Conservation (phyloP, 257 asterid genomes). For the Scutellaria baicalensis region DNA sequence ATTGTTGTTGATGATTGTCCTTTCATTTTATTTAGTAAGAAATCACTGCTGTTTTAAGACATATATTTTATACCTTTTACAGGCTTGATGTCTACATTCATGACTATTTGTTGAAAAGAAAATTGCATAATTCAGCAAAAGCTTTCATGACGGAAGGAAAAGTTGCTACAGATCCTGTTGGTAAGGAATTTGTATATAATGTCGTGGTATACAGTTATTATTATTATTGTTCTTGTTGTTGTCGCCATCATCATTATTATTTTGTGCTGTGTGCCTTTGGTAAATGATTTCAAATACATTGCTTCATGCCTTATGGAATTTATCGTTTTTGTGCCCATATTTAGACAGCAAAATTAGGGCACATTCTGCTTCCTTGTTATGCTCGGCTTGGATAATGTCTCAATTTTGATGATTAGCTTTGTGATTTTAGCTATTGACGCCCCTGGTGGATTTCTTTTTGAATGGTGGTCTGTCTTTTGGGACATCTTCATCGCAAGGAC, state of each 20-base stretch:
- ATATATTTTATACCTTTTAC: slow-evolving; percentile 9
- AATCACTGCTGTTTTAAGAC: slow-evolving; percentile 1
- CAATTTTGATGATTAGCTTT: not conserved
- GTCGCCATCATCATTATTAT: too few species aligned
- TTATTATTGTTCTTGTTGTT: too few species aligned
- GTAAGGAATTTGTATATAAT: slow-evolving; percentile 32
- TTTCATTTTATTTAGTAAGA: not conserved
- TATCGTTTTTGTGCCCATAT: not conserved
- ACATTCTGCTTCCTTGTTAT: not conserved
- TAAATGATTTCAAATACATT: slow-evolving; percentile 18
- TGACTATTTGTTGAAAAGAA: slow-evolving; percentile 85
- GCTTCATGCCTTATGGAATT: not conserved
- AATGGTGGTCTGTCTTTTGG: slow-evolving; percentile 99
- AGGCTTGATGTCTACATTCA: slow-evolving; percentile 99
- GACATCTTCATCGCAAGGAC: slow-evolving; percentile 98
- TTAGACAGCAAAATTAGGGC: not conserved
- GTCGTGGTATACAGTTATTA: not conserved
- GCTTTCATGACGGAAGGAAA: slow-evolving; percentile 98
- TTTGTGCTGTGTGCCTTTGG: slow-evolving; percentile 50
- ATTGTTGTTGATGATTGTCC: not conserved
- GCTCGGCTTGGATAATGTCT: not conserved
- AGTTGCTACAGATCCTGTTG: slow-evolving; percentile 98
- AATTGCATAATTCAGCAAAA: slow-evolving; percentile 87
- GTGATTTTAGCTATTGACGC: slow-evolving; percentile 85
- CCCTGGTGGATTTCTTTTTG: slow-evolving; percentile 98